A percentile compares a stretch with the other conserved stretches of the same genome.
These are phyloP conservation scores for Schoenoplectus triqueter DNA, from an alignment of 202 grass and related monocot genomes.

Conservation along the genomic window DNA sequence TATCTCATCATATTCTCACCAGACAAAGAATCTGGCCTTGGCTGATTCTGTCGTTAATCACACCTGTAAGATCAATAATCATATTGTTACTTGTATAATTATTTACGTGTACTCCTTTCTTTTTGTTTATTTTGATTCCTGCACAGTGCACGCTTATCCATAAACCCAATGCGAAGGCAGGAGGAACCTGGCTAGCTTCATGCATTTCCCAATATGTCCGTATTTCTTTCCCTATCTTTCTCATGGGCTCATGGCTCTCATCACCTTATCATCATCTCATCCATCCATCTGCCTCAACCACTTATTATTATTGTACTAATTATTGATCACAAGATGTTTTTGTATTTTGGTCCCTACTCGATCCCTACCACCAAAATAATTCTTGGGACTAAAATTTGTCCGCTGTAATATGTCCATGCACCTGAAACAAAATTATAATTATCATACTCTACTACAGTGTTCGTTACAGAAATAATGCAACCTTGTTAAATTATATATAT, in stretches of 20 bases:
- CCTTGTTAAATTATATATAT: no score
- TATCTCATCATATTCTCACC: slow-evolving; percentile 52
- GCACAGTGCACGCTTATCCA: slow-evolving; percentile 22
- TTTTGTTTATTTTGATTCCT: slow-evolving; percentile 24
- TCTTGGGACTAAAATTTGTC: neutral
- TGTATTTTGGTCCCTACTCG: neutral
- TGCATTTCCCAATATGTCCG: slow-evolving; percentile 25
- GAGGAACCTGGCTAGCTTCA: slow-evolving; percentile 24
- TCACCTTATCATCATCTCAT: slow-evolving; percentile 5
- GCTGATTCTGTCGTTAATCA: slow-evolving; percentile 62
- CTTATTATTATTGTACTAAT: slow-evolving; percentile 22
- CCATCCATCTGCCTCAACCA: neutral
- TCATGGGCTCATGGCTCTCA: no score
- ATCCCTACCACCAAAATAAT: neutral
- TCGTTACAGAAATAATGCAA: no score
- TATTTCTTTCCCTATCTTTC: slow-evolving; percentile 17
- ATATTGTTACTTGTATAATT: slow-evolving; percentile 25
- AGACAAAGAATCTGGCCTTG: slow-evolving; percentile 77
- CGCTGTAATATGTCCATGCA: neutral
- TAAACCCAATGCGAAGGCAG: slow-evolving; percentile 17
- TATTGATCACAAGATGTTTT: slow-evolving; percentile 15
- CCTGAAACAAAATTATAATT: no score
- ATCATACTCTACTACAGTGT: no score
- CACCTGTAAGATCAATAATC: slow-evolving; percentile 59
- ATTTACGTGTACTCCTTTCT: neutral